Evolutionary conservation across 2,329 filamentous ascomycete genomes (phyloP).

Genomic region (Aureobasidium lini): DNA sequence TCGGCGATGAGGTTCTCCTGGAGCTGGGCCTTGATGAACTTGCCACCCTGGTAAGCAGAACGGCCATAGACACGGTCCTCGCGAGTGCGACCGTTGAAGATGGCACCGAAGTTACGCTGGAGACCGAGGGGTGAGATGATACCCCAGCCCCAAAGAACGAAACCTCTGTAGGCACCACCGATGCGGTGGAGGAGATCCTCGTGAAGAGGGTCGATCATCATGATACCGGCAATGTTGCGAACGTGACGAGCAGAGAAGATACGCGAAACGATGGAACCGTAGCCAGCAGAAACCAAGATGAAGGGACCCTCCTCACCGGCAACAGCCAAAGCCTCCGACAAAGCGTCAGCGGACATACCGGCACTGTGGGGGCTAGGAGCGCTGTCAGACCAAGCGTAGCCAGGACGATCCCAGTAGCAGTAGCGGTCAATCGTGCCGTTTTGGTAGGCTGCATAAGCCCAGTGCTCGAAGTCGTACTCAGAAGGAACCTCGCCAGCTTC

Average conservation of each 20-base stretch:
- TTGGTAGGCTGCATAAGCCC: constrained; percentile 65
- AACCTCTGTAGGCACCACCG: constrained; percentile 62
- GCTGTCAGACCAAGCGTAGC: constrained; percentile 81
- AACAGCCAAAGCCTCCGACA: constrained; percentile 76
- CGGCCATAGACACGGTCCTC: constrained; percentile 80
- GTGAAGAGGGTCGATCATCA: constrained; percentile 83
- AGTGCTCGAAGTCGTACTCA: constrained; percentile 70
- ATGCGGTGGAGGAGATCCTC: constrained; percentile 72
- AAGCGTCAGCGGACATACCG: constrained; percentile 81
- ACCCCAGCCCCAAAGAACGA: constrained; percentile 79
- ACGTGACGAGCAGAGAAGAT: constrained; percentile 84
- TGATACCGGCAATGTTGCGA: constrained; percentile 64
- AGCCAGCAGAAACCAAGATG: constrained; percentile 77
- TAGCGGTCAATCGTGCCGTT: constrained; percentile 82
- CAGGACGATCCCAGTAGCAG: constrained; percentile 92
- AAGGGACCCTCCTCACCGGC: constrained; percentile 81
- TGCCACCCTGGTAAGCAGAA: constrained; percentile 69
- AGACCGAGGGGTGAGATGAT: constrained; percentile 81
- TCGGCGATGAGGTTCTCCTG: constrained; percentile 87
- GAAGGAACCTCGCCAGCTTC: constrained; percentile 77
- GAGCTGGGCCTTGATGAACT: constrained; percentile 80
- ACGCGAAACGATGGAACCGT: constrained; percentile 81
- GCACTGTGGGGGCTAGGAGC: constrained; percentile 89
- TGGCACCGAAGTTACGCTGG: constrained; percentile 67
- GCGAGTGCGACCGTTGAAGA: constrained; percentile 72